These are phyloP conservation scores for Podaxis sp. DNA, from an alignment of 768 basidiomycete species.

Conservation along the genomic window DNA sequence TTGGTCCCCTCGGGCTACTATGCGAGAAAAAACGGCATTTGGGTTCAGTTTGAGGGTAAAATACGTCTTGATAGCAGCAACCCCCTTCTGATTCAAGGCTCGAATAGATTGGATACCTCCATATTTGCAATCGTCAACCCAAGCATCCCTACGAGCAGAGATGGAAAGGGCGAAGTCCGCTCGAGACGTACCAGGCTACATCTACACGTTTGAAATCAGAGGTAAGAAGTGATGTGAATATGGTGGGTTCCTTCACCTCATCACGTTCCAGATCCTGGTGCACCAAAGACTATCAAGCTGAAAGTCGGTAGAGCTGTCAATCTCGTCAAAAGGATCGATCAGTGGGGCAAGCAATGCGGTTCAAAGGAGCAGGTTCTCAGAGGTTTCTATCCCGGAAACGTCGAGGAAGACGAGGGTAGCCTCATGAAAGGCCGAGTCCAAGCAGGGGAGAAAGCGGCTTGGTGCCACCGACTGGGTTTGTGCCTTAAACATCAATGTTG, in stretches of 20 bases:
- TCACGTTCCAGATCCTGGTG: neutral
- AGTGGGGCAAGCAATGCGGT: slow-evolving; percentile 82
- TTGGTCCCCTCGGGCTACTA: slow-evolving; percentile 57
- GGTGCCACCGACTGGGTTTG: slow-evolving; percentile 65
- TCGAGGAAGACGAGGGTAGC: slow-evolving; percentile 38
- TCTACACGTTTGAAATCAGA: slow-evolving; percentile 80
- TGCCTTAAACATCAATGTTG: neutral
- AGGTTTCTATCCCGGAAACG: slow-evolving; percentile 69
- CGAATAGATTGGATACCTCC: slow-evolving; percentile 65
- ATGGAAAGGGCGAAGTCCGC: slow-evolving; percentile 50
- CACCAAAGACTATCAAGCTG: slow-evolving; percentile 48
- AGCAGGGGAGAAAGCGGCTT: slow-evolving; percentile 59
- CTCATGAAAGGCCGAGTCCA: slow-evolving; percentile 67
- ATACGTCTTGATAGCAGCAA: neutral
- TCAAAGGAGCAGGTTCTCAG: slow-evolving; percentile 74
- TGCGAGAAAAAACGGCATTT: slow-evolving; percentile 46
- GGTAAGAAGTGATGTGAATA: slow-evolving; percentile 37
- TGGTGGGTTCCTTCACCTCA: neutral
- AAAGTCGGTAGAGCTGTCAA: slow-evolving; percentile 83
- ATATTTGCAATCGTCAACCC: slow-evolving; percentile 63
- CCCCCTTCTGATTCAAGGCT: slow-evolving; percentile 14
- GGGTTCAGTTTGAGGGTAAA: slow-evolving; percentile 61
- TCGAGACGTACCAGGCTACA: slow-evolving; percentile 71
- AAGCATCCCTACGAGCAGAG: slow-evolving; percentile 47
- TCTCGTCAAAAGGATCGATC: slow-evolving; percentile 67